Evolutionary conservation across 1,284 basidiomycete genomes (phyloP).

Genomic region (Takashimella tepidaria): DNA sequence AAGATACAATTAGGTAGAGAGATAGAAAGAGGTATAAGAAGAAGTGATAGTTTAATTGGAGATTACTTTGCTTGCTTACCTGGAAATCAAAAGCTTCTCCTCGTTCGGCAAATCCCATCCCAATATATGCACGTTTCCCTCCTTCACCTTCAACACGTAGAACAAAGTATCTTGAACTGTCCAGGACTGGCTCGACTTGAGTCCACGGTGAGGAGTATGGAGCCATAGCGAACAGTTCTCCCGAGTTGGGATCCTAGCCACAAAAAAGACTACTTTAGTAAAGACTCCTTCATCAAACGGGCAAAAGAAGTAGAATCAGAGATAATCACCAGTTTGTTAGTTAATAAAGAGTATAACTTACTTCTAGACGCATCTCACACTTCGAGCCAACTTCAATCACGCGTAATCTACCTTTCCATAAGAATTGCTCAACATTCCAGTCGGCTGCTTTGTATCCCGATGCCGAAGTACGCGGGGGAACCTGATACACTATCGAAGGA

Average conservation of each 20-base stretch:
- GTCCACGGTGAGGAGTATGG: constrained; percentile 74
- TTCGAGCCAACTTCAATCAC: constrained; percentile 41
- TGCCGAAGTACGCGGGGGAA: constrained; percentile 45
- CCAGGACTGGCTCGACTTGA: constrained; percentile 88
- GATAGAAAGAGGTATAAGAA: constrained; percentile 5
- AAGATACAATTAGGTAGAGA: neutral
- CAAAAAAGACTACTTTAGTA: too few relatives aligned
- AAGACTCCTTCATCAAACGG: too few relatives aligned
- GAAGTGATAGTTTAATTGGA: neutral
- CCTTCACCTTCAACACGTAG: constrained; percentile 76
- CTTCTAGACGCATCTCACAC: constrained; percentile 47
- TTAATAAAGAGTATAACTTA: constrained; percentile 21
- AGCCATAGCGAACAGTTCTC: constrained; percentile 73
- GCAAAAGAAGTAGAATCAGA: too few relatives aligned
- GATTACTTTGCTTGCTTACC: constrained; percentile 16
- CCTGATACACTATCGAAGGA: constrained; percentile 43
- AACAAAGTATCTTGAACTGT: constrained; percentile 94
- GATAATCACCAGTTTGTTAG: too few relatives aligned
- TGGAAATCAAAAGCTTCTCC: constrained; percentile 87
- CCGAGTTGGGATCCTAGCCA: constrained; percentile 43
- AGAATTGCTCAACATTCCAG: constrained; percentile 47
- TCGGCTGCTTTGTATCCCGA: constrained; percentile 47
- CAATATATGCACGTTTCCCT: constrained; percentile 83
- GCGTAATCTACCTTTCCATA: constrained; percentile 48
- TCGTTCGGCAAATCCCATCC: constrained; percentile 87